Evolutionary conservation across 371 early-diverging fungal genomes (phyloP).

Genomic region (Lichtheimia ramosa): DNA sequence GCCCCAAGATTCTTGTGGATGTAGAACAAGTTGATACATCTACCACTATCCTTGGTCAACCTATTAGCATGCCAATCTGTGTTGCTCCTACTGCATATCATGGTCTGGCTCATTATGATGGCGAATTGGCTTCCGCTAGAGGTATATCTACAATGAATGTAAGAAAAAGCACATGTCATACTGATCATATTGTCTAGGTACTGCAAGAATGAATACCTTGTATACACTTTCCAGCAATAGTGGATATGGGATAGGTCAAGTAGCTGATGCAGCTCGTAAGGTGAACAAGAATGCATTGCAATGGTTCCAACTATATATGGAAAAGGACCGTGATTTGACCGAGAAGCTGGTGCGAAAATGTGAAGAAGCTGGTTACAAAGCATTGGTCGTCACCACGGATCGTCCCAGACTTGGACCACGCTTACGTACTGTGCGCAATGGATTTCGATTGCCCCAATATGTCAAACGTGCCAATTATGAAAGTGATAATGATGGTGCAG

Average conservation of each 20-base stretch:
- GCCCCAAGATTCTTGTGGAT: constrained; percentile 26
- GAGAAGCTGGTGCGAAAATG: constrained; percentile 57
- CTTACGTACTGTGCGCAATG: constrained; percentile 21
- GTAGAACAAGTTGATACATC: constrained; percentile 19
- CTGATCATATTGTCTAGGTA: background rate
- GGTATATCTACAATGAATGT: constrained; percentile 7
- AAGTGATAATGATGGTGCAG: constrained; percentile 16
- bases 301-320: constrained; percentile 82
- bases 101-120: constrained; percentile 59
- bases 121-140: constrained; percentile 54
- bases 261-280: constrained; percentile 21
- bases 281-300: constrained; percentile 43
- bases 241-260: constrained; percentile 58
- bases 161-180: background rate
- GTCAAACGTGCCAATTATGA: constrained; percentile 12
- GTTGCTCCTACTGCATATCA: constrained; percentile 49
- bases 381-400: constrained; percentile 75
- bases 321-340: constrained; percentile 57
- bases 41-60: constrained; percentile 23
- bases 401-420: constrained; percentile 72
- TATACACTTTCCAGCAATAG: constrained; percentile 54
- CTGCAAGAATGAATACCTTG: constrained; percentile 22
- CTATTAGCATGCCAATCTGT: constrained; percentile 22
- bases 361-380: constrained; percentile 65
- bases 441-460: constrained; percentile 46